phyloP scores from a whole-genome alignment of 768 basidiomycete genomes.

The Kondoa malvinella region DNA sequence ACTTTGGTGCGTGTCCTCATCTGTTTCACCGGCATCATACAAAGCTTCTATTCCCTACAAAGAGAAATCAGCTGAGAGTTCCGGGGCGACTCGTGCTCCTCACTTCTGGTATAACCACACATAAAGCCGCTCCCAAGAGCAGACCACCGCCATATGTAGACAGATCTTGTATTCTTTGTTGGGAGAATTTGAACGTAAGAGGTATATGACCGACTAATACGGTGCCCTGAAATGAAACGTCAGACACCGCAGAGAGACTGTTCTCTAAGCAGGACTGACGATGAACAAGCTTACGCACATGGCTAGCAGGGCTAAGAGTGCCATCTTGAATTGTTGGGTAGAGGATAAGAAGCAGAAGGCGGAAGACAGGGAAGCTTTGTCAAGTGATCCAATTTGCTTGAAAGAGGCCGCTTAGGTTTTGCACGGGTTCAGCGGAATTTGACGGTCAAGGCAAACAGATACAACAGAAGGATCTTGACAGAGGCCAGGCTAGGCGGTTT shows the following conservation, averaged over 20 bases:
- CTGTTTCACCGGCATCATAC: conserved; percentile 16
- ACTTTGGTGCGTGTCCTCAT: conserved; percentile 19
- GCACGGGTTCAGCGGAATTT: too few species aligned
- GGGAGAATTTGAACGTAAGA: conserved; percentile 18
- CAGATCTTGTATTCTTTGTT: conserved; percentile 40
- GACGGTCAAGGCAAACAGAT: too few species aligned
- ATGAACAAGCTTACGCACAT: conserved; percentile 11
- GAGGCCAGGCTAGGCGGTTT: too few species aligned
- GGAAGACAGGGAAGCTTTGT: not conserved
- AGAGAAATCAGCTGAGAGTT: too few species aligned
- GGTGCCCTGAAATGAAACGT: too few species aligned
- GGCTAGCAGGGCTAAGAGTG: conserved; percentile 10
- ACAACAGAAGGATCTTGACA: too few species aligned
- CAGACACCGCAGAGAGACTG: too few species aligned
- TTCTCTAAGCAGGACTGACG: too few species aligned
- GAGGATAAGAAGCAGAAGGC: not conserved
- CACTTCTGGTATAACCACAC: conserved; percentile 58
- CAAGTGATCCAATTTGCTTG: too few species aligned
- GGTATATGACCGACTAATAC: conserved; percentile 14
- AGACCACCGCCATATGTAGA: conserved; percentile 38
- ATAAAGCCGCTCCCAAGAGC: conserved; percentile 71
- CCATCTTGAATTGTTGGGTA: not conserved
- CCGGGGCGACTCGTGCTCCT: too few species aligned
- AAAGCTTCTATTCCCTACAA: conserved; percentile 40
- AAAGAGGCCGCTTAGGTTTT: too few species aligned